phyloP scores from a whole-genome alignment of 192 early-diverging fungal genomes.

The Rhizophagus clarus region DNA sequence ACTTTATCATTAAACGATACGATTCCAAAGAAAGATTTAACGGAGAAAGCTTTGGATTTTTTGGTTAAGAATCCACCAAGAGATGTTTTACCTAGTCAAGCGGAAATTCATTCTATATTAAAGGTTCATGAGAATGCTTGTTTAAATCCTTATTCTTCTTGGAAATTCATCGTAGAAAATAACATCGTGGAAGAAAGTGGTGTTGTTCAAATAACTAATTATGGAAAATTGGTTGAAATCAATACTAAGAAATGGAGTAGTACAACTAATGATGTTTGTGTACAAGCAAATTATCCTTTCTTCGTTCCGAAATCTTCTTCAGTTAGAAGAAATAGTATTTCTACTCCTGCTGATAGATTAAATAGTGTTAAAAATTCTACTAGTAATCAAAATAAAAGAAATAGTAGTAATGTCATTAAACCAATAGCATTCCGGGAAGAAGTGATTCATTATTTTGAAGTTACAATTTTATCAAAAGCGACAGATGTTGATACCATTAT shows the following conservation, averaged over 20 bases:
- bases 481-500: constrained; percentile 13
- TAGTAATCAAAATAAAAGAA: not conserved
- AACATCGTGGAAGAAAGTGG: not conserved
- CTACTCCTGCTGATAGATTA: not conserved
- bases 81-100: not conserved
- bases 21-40: not conserved
- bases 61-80: not conserved
- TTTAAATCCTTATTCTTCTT: not conserved
- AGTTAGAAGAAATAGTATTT: not conserved
- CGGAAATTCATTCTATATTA: not conserved
- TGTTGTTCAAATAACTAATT: not conserved
- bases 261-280: not conserved
- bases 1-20: not conserved
- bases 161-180: not conserved
- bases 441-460: constrained; percentile 44
- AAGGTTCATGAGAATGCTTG: not conserved
- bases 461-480: constrained; percentile 27
- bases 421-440: not conserved
- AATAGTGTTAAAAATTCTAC: not conserved
- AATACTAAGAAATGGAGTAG: not conserved
- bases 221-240: not conserved
- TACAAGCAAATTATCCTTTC: constrained; percentile 2
- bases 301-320: not conserved
- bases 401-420: not conserved
- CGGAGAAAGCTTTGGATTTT: not conserved